Base-by-base conservation (phyloP, 75 land plant genomes). In the Pinus tabuliformis region DNA sequence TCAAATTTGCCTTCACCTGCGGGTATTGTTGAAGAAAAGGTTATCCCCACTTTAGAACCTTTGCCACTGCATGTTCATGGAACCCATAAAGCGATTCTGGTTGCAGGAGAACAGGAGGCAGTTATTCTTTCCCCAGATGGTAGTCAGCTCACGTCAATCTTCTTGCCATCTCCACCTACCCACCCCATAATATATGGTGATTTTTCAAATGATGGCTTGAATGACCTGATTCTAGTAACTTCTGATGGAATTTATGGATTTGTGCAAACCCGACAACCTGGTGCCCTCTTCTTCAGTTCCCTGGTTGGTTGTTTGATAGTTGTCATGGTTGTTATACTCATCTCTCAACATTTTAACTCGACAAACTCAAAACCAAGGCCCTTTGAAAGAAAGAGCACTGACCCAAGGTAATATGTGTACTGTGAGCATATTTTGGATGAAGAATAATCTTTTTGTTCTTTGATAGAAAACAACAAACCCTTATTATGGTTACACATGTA, bases 221-320 rank as follows among this genome's bases (percentile, higher is more conserved):
- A 92, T 20, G 99, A 97, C 64, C 65, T 97, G 21, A 95, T 97
- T 73, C 75, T 95, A 28, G 88, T 91, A 18, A 92, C 98, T 14
- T 85, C 91, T 1, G 81, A 70, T 78, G 98, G 96, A 42, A 80
- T 95, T 0, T 97, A 95, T 78, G 99, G 99, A 4, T 97, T 89
- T 87, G 96, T 95, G 13, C 99, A 97, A 81, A 89, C 92, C 20
- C 85, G 92, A 78, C 99, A 97, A 65, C 99, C 98, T n/a, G 99
- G 99, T 14, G 98, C 95, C 62, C 80, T 95, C 28, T 89, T 97
- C 78, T 97, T 97, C 77, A 97, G 98, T 79, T 91, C 93, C 12
- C 80, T 97, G 52, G 96, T 97, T 58, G 99, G 96, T 6, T 93
- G 93, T 80, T 84, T 97, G 57, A 88, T 97, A 49, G 74, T 95